Evolutionary conservation across 306 rosid species (phyloP).

Genomic region (Castanopsis chinensis): DNA sequence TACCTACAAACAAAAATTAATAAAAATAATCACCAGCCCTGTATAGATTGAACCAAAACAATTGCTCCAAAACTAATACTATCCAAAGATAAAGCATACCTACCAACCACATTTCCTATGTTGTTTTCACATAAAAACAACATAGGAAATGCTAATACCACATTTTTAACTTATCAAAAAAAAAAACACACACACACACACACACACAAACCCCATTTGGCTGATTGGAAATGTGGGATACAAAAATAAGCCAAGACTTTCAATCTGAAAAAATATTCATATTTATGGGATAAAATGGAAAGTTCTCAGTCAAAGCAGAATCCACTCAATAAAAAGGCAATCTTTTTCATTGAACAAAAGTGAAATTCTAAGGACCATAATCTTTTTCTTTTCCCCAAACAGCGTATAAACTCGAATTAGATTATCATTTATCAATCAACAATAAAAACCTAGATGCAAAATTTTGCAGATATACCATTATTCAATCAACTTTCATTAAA

Average conservation of each 20-base stretch:
- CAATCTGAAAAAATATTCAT: not conserved
- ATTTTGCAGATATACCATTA: not conserved
- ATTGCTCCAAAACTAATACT: not conserved
- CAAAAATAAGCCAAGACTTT: not conserved
- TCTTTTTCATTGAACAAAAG: not conserved
- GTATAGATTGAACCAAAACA: not conserved
- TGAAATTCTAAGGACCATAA: not conserved
- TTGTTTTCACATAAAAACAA: not conserved
- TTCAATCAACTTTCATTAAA: not conserved
- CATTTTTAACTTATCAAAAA: not conserved
- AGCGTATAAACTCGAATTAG: not conserved
- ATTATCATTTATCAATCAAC: not conserved
- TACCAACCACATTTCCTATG: not conserved
- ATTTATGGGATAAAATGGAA: not conserved
- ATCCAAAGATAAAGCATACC: not conserved
- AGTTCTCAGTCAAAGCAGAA: not conserved
- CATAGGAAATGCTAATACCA: not conserved
- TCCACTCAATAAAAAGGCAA: not conserved
- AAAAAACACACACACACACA: no score
- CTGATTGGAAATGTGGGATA: not conserved
- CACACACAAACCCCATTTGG: not conserved
- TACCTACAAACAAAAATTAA: constrained; percentile 38
- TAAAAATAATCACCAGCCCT: not conserved
- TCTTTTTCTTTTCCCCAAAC: not conserved
- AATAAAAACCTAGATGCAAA: not conserved